Percentiles rank a stretch among this genome's conserved stretches.
phyloP scores from a whole-genome alignment of 345 rosid species.

The Eucalyptus camaldulensis region DNA sequence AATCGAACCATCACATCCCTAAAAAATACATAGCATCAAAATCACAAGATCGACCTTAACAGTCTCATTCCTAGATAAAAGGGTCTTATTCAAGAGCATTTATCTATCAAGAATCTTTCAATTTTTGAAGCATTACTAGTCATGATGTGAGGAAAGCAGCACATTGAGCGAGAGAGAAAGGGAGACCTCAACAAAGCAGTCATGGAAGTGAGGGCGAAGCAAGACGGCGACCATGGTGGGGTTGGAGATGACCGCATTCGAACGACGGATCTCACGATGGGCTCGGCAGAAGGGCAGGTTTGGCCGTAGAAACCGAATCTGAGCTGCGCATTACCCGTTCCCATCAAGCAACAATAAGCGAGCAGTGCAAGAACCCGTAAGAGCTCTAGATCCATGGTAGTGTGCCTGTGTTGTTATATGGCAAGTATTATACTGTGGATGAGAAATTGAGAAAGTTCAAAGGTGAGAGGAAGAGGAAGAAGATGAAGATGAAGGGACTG shows the following conservation, averaged over 20 bases:
- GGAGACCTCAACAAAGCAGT: conserved; percentile 69
- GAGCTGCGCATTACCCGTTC: conserved; percentile 22
- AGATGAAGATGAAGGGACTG: not conserved
- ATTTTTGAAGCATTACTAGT: not conserved
- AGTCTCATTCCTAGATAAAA: not conserved
- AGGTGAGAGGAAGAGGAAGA: not conserved
- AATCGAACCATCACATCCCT: conserved; percentile 83
- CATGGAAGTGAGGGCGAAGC: conserved; percentile 83
- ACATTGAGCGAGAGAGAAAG: not conserved
- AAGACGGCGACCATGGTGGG: conserved; percentile 35
- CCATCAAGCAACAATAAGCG: not conserved
- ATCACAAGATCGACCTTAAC: not conserved
- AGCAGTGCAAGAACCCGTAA: not conserved
- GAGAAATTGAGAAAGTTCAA: not conserved
- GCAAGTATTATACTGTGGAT: not conserved
- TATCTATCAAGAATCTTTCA: not conserved
- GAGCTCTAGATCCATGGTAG: not conserved
- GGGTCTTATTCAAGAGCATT: not conserved
- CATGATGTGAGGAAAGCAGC: not conserved
- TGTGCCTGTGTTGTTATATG: not conserved
- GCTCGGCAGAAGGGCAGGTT: conserved; percentile 60
- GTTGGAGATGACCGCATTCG: conserved; percentile 21
- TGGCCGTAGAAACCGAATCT: conserved; percentile 42
- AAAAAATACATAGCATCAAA: not conserved
- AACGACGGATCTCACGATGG: conserved; percentile 34